Conservation (phyloP, 106 monocot species). For the Phalaenopsis aphrodite region DNA sequence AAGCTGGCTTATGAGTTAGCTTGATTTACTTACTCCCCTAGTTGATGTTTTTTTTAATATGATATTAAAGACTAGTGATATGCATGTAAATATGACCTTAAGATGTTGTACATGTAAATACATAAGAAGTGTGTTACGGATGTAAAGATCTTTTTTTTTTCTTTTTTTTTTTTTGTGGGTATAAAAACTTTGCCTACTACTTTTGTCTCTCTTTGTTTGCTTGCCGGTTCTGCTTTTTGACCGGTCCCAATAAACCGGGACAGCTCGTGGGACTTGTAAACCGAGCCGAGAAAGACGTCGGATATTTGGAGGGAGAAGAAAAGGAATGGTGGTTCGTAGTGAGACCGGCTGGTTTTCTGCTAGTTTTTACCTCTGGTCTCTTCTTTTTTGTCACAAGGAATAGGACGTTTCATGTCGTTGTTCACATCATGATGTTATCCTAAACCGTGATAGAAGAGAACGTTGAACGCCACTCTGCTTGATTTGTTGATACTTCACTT, state of each 20-base stretch:
- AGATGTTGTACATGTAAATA: too few relatives aligned
- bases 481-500: too few relatives aligned
- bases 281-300: neutral
- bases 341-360: neutral
- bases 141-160: neutral
- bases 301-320: neutral
- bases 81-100: too few relatives aligned
- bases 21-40: too few relatives aligned
- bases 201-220: neutral
- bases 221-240: neutral
- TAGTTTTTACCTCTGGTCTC: neutral
- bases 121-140: too few relatives aligned
- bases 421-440: neutral
- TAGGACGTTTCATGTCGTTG: neutral
- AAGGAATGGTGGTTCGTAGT: neutral
- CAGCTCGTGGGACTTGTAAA: conserved; percentile 7
- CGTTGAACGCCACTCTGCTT: neutral
- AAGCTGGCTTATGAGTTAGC: too few relatives aligned
- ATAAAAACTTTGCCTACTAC: neutral
- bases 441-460: neutral
- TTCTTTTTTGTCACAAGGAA: neutral
- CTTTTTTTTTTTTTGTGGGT: neutral
- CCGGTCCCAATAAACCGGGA: conserved; percentile 8
- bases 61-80: too few relatives aligned
- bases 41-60: too few relatives aligned